These are phyloP conservation scores for Suhomyces ambrosiae DNA, from an alignment of 1,139 yeast genomes.

Conservation along the genomic window DNA sequence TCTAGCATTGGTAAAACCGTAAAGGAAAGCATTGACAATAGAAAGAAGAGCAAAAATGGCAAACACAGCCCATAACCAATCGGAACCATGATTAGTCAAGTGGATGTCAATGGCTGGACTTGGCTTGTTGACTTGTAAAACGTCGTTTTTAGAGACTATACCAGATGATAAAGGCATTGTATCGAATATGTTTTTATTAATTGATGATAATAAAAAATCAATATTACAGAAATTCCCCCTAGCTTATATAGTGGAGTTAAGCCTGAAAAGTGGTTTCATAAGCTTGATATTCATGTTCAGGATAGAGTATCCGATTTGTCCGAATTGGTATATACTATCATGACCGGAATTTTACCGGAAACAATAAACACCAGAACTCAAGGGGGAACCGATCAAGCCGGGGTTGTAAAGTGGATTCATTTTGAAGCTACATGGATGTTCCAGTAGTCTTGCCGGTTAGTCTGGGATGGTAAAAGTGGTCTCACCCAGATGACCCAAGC, in stretches of 20 bases:
- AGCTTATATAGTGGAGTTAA: neutral
- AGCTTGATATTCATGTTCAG: neutral
- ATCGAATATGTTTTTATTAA: neutral
- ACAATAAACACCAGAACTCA: neutral
- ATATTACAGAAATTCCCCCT: neutral
- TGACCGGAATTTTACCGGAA: slow-evolving; percentile 3
- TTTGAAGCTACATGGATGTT: slow-evolving; percentile 1
- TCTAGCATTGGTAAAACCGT: slow-evolving; percentile 39
- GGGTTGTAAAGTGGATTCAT: slow-evolving; percentile 5
- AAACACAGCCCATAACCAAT: slow-evolving; percentile 74
- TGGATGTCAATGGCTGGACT: slow-evolving; percentile 48
- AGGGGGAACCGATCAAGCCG: slow-evolving; percentile 5
- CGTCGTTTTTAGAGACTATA: slow-evolving; percentile 41
- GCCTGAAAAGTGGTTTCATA: neutral
- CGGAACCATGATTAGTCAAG: slow-evolving; percentile 61
- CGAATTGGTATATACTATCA: slow-evolving; percentile 4
- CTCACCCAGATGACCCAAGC: too few relatives aligned
- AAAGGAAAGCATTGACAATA: slow-evolving; percentile 41
- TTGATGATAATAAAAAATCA: neutral
- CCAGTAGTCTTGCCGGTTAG: too few relatives aligned
- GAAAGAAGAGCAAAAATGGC: slow-evolving; percentile 48
- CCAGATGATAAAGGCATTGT: slow-evolving; percentile 18
- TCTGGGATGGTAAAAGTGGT: too few relatives aligned
- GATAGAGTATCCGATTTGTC: slow-evolving; percentile 3
- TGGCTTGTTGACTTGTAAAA: slow-evolving; percentile 50